Conservation (phyloP, 1,284 basidiomycete species). For the Schizophyllum amplum region DNA sequence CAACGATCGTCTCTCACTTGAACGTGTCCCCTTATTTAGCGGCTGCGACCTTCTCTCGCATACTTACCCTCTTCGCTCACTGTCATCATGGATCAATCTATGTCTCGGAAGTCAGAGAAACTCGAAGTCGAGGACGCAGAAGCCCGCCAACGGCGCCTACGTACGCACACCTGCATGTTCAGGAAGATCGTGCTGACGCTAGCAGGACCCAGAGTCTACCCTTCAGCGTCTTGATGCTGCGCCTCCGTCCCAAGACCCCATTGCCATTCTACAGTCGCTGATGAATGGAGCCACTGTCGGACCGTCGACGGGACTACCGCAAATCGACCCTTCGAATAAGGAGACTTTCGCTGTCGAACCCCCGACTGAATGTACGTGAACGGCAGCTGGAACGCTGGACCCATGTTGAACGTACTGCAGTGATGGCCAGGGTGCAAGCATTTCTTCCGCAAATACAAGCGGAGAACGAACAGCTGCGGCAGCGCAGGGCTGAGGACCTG, state of each 20-base stretch:
- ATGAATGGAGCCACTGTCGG: background rate
- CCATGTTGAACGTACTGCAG: conserved; percentile 25
- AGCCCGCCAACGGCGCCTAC: background rate
- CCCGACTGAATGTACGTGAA: background rate
- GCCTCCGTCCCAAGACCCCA: background rate
- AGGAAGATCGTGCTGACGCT: background rate
- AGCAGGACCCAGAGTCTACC: background rate
- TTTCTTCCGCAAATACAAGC: background rate
- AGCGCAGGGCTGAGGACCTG: background rate
- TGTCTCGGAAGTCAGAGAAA: background rate
- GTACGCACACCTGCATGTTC: background rate
- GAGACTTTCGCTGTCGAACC: background rate
- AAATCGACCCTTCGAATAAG: background rate
- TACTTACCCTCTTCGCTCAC: background rate
- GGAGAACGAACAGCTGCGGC: background rate
- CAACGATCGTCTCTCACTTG: too few relatives aligned
- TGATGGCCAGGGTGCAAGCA: conserved; percentile 13
- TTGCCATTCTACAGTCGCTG: background rate
- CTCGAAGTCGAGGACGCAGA: background rate
- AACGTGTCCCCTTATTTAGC: too few relatives aligned
- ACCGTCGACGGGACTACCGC: background rate
- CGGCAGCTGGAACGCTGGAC: background rate
- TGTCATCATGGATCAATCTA: background rate
- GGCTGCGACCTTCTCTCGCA: too few relatives aligned
- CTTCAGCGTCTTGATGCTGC: background rate